phyloP scores from a whole-genome alignment of 2,329 filamentous ascomycete species.

The Paraconiothyrium brasiliense region DNA sequence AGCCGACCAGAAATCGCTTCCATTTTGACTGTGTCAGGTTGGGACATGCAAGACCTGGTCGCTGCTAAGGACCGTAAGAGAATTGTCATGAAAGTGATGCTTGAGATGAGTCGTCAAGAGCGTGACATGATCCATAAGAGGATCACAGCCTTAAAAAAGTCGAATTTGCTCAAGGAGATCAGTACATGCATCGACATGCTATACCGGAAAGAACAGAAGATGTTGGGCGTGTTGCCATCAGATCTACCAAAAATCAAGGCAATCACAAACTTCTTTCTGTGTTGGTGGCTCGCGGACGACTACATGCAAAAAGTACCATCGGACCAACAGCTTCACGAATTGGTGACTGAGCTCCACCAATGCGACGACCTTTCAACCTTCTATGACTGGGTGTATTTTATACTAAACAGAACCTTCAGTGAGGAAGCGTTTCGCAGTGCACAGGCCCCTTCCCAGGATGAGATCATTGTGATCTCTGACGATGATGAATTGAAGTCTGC shows the following conservation, averaged over 20 bases:
- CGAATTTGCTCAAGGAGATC: slow-evolving; percentile 36
- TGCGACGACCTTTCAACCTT: slow-evolving; percentile 30
- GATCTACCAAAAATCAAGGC: slow-evolving; percentile 37
- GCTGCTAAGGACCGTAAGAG: slow-evolving; percentile 54
- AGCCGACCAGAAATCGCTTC: slow-evolving; percentile 40
- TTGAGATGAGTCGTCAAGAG: slow-evolving; percentile 36
- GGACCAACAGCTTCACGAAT: slow-evolving; percentile 25
- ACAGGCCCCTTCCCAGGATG: slow-evolving; percentile 34
- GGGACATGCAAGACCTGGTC: slow-evolving; percentile 50
- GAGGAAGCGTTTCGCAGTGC: slow-evolving; percentile 30
- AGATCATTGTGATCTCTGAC: slow-evolving; percentile 42
- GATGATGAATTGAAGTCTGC: slow-evolving; percentile 25
- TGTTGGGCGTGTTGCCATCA: slow-evolving; percentile 36
- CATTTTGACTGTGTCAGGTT: slow-evolving; percentile 34
- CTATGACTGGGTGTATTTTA: slow-evolving; percentile 35
- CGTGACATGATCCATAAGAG: slow-evolving; percentile 35
- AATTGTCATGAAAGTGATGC: slow-evolving; percentile 55
- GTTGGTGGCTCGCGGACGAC: slow-evolving; percentile 46
- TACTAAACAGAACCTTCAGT: slow-evolving; percentile 39
- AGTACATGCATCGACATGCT: slow-evolving; percentile 37
- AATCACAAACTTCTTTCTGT: slow-evolving; percentile 44
- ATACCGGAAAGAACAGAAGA: slow-evolving; percentile 23
- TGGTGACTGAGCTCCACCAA: slow-evolving; percentile 25
- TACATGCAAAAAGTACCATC: slow-evolving; percentile 25
- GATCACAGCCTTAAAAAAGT: slow-evolving; percentile 29